Evolutionary conservation across 208 protist genomes (phyloP), one percentile per base, ranked within the genome.

Genomic region (Perkinsela sp.): DNA sequence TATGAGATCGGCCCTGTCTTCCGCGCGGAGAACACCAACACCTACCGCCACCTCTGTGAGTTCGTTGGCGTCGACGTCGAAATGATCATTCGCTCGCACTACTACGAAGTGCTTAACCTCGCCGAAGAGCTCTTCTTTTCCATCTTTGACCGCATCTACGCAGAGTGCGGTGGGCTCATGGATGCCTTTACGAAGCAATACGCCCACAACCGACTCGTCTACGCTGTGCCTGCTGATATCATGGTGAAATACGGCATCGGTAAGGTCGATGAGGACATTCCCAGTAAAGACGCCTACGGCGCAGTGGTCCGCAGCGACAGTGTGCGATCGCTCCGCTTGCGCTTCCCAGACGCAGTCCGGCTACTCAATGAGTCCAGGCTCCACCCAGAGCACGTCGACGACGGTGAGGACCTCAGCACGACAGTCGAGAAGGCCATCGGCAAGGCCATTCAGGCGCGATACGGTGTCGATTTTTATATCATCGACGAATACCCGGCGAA

Each of bases 51-150:
- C 78, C 78, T 99, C 48, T 97, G 92, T 28, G 97, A 99, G 81
- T 99, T 99, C 78, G 91, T 94, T 31, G 97, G 97, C 28, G 78
- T 99, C n/a, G 97, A 99, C 87, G 76, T 99, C 57, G 97, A 99
- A 81, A 98, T 99, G 95, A 89, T 90, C 31, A 95, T 99, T 80
- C 85, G 94, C 66, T 93, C 98, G 74, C 90, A 98, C 79, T 99
- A 99, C 83, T 95, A 97, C 75, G 96, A 99, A 78, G 93, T 96
- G 16, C 78, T 98, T 30, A 92, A 97, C 40, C 32, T 96, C 1
- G 85, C 97, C 1, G 91, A 96, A 73, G 75, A 81, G 15, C 74
- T 98, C 16, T 97, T 99, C 76, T 77, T 83, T 68, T 90, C 88
- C 75, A 96, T 99, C 73, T 99, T 99, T 77, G 73, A 85, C 32